Percentiles rank a stretch among this genome's conserved stretches.
Evolutionary conservation across 306 rosid genomes (phyloP).

Genomic region (Betula pendula): DNA sequence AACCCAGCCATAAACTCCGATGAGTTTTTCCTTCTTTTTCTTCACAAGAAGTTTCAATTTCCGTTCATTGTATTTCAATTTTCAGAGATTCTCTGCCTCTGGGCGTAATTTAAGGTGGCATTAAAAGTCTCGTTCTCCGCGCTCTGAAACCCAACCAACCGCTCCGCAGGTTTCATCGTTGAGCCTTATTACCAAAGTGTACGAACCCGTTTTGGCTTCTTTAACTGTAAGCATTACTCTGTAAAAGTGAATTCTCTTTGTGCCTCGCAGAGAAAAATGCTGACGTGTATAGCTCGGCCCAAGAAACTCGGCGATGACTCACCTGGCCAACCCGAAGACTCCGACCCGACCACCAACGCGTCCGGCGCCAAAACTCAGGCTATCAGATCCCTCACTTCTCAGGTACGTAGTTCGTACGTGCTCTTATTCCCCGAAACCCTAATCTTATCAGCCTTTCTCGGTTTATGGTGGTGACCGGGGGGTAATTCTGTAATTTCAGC

Average conservation of each 20-base stretch:
- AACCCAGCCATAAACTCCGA: not conserved
- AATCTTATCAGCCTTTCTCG: not conserved
- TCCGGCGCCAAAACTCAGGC: conserved; percentile 52
- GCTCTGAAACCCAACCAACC: not conserved
- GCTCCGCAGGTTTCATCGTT: not conserved
- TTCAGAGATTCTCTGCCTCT: conserved; percentile 42
- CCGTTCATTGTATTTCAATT: not conserved
- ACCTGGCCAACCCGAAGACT: conserved; percentile 57
- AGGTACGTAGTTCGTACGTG: conserved; percentile 38
- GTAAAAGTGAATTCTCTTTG: not conserved
- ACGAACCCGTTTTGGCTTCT: not conserved
- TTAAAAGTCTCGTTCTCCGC: conserved; percentile 33
- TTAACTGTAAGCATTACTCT: too few species aligned
- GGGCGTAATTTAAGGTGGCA: conserved; percentile 25
- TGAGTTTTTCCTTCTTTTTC: conserved; percentile 9
- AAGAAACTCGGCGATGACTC: conserved; percentile 77
- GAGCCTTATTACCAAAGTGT: not conserved
- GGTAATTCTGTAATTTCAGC: conserved; percentile 30
- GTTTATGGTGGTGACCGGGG: not conserved
- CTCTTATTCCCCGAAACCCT: not conserved
- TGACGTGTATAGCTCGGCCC: conserved; percentile 90
- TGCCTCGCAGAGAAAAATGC: conserved; percentile 46
- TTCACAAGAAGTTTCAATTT: not conserved
- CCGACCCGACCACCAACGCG: conserved; percentile 44
- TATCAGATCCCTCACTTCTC: conserved; percentile 74